Evolutionary conservation across 805 yeast genomes (phyloP).

Genomic region (Scheffersomyces spartinae): DNA sequence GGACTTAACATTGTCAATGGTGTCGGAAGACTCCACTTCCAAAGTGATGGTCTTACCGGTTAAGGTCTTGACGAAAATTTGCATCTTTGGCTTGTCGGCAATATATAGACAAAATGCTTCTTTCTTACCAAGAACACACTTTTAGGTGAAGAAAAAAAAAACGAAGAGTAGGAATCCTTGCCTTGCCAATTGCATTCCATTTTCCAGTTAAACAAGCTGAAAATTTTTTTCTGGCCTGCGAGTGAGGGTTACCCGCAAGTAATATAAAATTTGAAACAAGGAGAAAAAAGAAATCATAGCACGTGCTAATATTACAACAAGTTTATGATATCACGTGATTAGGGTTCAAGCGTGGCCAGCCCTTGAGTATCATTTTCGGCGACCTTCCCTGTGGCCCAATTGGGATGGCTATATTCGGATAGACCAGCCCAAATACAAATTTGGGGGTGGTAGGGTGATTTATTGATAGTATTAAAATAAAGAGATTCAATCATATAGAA

Average conservation of each 20-base stretch:
- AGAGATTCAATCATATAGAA: too few species aligned
- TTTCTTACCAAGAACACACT: constrained; percentile 28
- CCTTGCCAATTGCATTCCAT: too few species aligned
- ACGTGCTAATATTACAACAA: background rate
- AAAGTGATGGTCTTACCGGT: constrained; percentile 94
- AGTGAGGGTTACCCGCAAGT: too few species aligned
- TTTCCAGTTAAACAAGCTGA: too few species aligned
- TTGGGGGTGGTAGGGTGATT: too few species aligned
- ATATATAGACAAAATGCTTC: constrained; percentile 35
- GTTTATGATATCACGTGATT: too few species aligned
- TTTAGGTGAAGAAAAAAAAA: constrained; percentile 6
- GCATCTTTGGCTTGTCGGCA: constrained; percentile 47
- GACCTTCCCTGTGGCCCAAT: background rate
- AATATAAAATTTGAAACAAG: too few species aligned
- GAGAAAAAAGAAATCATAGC: background rate
- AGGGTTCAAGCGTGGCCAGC: background rate
- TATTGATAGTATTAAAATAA: too few species aligned
- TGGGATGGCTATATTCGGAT: too few species aligned
- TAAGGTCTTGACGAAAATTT: constrained; percentile 98
- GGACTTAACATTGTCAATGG: constrained; percentile 39
- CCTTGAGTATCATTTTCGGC: constrained; percentile 3
- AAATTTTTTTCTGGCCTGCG: too few species aligned
- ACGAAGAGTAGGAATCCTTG: background rate
- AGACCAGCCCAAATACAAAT: too few species aligned
- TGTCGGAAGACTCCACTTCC: constrained; percentile 40